These are phyloP conservation scores for Stemphylium beticola DNA, from an alignment of 2,329 filamentous ascomycete species.

Conservation along the genomic window DNA sequence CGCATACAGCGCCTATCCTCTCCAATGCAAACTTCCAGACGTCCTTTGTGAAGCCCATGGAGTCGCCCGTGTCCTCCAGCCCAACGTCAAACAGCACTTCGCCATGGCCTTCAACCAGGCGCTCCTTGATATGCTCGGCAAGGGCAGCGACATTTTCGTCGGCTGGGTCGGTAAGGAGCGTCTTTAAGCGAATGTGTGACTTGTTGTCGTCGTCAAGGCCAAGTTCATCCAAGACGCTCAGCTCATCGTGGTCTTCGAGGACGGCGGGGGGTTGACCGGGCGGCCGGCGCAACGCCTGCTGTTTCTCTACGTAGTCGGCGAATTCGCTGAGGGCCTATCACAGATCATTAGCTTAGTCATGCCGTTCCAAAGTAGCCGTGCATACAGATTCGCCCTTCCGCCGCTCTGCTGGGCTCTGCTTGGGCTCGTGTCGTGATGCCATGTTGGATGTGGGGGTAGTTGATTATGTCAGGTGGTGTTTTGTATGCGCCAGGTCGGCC, in stretches of 20 bases:
- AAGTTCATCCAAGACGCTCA: slow-evolving; percentile 85
- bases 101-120: slow-evolving; percentile 78
- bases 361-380: not conserved
- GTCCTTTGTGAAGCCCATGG: slow-evolving; percentile 74
- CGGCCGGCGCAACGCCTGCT: slow-evolving; percentile 73
- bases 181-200: slow-evolving; percentile 69
- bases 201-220: slow-evolving; percentile 73
- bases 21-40: slow-evolving; percentile 78
- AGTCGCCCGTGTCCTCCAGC: slow-evolving; percentile 85
- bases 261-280: slow-evolving; percentile 45
- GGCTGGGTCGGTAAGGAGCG: slow-evolving; percentile 68
- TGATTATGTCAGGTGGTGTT: slow-evolving; percentile 26
- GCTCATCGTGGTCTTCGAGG: slow-evolving; percentile 78
- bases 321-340: slow-evolving; percentile 88
- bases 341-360: not conserved
- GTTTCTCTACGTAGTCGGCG: slow-evolving; percentile 94
- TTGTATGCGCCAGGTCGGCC: slow-evolving; percentile 21
- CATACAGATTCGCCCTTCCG: slow-evolving; percentile 85
- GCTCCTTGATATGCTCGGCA: slow-evolving; percentile 67
- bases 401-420: slow-evolving; percentile 75
- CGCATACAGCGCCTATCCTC: slow-evolving; percentile 70
- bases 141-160: slow-evolving; percentile 69
- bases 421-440: slow-evolving; percentile 52
- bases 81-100: slow-evolving; percentile 93
- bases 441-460: slow-evolving; percentile 26